phyloP scores from a whole-genome alignment of 1,139 yeast species.

The Diutina mesorugosa region DNA sequence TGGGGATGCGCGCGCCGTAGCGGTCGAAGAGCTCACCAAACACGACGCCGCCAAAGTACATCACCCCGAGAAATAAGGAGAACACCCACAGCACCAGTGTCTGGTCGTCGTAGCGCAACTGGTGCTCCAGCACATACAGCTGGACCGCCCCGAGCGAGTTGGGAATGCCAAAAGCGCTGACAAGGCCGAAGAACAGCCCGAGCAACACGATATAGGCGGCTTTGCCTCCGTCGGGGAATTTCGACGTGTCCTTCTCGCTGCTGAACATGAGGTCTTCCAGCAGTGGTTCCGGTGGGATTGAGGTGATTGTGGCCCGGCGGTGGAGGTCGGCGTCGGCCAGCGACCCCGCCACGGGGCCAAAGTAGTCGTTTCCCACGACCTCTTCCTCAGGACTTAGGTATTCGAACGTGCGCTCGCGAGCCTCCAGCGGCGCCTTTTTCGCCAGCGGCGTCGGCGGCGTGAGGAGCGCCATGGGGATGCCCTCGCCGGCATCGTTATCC shows the following conservation, averaged over 20 bases:
- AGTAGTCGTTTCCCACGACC: neutral
- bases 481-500: neutral
- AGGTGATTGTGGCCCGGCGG: neutral
- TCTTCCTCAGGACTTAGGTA: neutral
- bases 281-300: neutral
- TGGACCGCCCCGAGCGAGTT: constrained; percentile 8
- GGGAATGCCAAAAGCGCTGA: constrained; percentile 5
- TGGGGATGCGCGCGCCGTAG: constrained; percentile 36
- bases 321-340: neutral
- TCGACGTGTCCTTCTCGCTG: constrained; percentile 2
- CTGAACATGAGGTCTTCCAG: neutral
- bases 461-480: neutral
- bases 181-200: neutral
- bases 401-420: neutral
- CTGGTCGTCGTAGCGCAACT: constrained; percentile 4
- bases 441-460: neutral
- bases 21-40: constrained; percentile 53
- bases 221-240: neutral
- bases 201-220: neutral
- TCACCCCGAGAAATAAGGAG: constrained; percentile 40
- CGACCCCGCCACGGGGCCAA: neutral
- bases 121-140: constrained; percentile 6
- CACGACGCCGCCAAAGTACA: constrained; percentile 44
- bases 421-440: neutral
- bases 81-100: constrained; percentile 42